Conservation (phyloP, 768 basidiomycete species). For the Thelephora aurantiotincta region DNA sequence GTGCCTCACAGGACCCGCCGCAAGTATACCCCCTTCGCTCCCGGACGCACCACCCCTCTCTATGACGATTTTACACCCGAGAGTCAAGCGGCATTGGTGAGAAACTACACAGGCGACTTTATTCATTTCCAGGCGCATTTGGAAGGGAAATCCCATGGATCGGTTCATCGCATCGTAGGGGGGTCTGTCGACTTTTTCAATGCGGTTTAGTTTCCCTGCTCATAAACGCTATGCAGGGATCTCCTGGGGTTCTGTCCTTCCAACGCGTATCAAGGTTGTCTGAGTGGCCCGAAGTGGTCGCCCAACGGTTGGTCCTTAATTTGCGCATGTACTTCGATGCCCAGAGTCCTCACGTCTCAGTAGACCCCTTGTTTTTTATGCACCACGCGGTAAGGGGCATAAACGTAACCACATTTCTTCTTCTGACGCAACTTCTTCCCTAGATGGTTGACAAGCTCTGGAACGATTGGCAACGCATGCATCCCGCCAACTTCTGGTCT, state of each 20-base stretch:
- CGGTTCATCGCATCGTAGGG: slow-evolving; percentile 19
- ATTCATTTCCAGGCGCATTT: slow-evolving; percentile 5
- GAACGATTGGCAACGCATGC: slow-evolving; percentile 20
- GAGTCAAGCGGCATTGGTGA: neutral
- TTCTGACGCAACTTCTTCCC: neutral
- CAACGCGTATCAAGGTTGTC: neutral
- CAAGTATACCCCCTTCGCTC: slow-evolving; percentile 14
- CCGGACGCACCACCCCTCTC: too few species aligned
- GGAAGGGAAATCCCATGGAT: slow-evolving; percentile 18
- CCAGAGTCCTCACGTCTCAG: neutral
- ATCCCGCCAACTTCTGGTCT: slow-evolving; percentile 12
- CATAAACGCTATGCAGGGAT: slow-evolving; percentile 6
- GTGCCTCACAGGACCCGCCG: slow-evolving; percentile 19
- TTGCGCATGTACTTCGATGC: neutral
- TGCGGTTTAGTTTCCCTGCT: neutral
- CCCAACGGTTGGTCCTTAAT: neutral
- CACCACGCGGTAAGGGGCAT: slow-evolving; percentile 18
- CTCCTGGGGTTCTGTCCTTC: slow-evolving; percentile 16
- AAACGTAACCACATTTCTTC: neutral
- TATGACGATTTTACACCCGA: neutral
- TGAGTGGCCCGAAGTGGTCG: neutral
- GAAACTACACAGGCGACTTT: neutral
- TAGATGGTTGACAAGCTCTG: slow-evolving; percentile 25
- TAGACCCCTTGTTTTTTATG: slow-evolving; percentile 22
- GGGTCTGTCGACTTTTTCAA: slow-evolving; percentile 9